These are phyloP conservation scores for Aureobasidium uvarum DNA, from an alignment of 2,329 filamentous ascomycete species.

Conservation along the genomic window DNA sequence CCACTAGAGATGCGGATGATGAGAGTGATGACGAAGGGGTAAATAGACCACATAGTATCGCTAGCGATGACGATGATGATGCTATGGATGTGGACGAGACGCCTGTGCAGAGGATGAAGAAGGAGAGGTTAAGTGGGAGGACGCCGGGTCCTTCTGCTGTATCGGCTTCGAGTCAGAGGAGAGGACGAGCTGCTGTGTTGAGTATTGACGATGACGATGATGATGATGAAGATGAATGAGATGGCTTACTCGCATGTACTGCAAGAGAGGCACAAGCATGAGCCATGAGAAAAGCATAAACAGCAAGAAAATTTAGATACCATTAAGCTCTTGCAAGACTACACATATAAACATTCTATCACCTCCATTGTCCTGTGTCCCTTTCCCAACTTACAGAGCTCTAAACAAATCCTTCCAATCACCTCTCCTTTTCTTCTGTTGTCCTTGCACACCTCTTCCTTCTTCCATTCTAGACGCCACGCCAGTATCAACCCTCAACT, in stretches of 20 bases:
- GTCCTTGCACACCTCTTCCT: slow-evolving; percentile 19
- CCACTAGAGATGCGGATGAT: slow-evolving; percentile 47
- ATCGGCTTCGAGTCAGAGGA: neutral
- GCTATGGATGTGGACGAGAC: slow-evolving; percentile 33
- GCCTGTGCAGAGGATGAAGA: slow-evolving; percentile 24
- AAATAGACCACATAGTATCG: slow-evolving; percentile 34
- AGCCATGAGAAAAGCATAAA: too few relatives aligned
- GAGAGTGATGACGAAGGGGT: slow-evolving; percentile 42
- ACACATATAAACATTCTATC: neutral
- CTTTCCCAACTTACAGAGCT: neutral
- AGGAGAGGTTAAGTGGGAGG: slow-evolving; percentile 22
- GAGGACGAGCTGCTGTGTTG: slow-evolving; percentile 22
- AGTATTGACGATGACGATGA: slow-evolving; percentile 30
- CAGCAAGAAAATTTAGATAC: neutral
- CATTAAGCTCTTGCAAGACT: slow-evolving; percentile 1
- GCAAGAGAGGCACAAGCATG: too few relatives aligned
- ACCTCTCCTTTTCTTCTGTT: slow-evolving; percentile 25
- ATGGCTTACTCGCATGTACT: too few relatives aligned
- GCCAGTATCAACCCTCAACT: slow-evolving; percentile 19
- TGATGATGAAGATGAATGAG: slow-evolving; percentile 1
- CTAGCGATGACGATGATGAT: slow-evolving; percentile 31
- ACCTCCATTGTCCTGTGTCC: neutral
- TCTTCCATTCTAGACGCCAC: slow-evolving; percentile 19
- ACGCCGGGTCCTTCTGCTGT: slow-evolving; percentile 7
- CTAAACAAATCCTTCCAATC: slow-evolving; percentile 29